phyloP scores from a whole-genome alignment of 371 early-diverging fungal species.

The Circinella minor region DNA sequence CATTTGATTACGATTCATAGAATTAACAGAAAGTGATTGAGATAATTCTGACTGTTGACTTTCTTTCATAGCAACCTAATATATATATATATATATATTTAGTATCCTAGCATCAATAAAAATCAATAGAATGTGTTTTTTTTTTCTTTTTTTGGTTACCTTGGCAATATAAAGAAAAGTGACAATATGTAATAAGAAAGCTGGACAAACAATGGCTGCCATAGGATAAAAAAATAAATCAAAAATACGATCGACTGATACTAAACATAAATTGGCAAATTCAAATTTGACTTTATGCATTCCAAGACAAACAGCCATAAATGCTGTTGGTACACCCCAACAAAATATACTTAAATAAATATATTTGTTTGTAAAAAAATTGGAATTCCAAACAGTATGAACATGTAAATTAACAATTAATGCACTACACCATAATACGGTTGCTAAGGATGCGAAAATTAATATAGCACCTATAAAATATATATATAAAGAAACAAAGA shows the following conservation, averaged over 20 bases:
- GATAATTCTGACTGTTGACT: conserved; percentile 59
- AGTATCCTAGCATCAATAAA: neutral
- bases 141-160: conserved; percentile 14
- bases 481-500: neutral
- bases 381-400: conserved; percentile 72
- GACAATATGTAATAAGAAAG: conserved; percentile 59
- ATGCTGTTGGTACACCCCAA: conserved; percentile 62
- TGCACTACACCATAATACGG: conserved; percentile 65
- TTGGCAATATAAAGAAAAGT: conserved; percentile 70
- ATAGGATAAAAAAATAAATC: conserved; percentile 65
- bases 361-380: conserved; percentile 61
- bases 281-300: conserved; percentile 60
- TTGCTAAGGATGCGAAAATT: conserved; percentile 60
- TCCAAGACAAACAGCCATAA: conserved; percentile 54
- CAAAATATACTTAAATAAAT: conserved; percentile 56
- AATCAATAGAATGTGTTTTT: too few species aligned
- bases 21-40: conserved; percentile 36
- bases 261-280: conserved; percentile 65
- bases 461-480: conserved; percentile 48
- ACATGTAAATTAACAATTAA: conserved; percentile 69
- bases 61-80: conserved; percentile 45
- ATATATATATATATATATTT: too few species aligned
- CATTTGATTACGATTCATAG: conserved; percentile 39
- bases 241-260: conserved; percentile 54
- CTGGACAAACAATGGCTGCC: conserved; percentile 61